Percentiles rank a stretch among this genome's conserved stretches.
Conservation (phyloP, 768 basidiomycete genomes). For the Collybia sordida region DNA sequence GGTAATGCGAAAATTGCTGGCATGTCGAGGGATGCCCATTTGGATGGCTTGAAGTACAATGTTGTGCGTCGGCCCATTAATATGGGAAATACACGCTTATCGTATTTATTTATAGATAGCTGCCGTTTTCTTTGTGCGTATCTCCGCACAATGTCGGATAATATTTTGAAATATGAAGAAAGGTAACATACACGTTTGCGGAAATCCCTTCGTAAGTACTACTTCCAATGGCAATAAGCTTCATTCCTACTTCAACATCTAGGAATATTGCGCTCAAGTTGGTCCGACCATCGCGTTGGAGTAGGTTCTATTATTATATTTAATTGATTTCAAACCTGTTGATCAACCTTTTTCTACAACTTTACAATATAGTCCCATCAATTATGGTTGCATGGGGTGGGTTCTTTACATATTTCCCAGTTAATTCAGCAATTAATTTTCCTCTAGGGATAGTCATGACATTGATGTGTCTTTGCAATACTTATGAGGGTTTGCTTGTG, state of each 20-base stretch:
- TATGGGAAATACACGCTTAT: background rate
- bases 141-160: background rate
- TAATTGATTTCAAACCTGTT: background rate
- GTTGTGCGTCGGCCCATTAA: conserved; percentile 19
- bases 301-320: conserved; percentile 12
- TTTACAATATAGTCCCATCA: conserved; percentile 24
- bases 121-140: conserved; percentile 31
- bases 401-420: background rate
- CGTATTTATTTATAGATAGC: conserved; percentile 21
- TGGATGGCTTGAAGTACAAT: conserved; percentile 32
- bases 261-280: conserved; percentile 32
- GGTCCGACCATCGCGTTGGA: conserved; percentile 27
- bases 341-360: background rate
- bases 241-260: background rate
- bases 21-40: conserved; percentile 25
- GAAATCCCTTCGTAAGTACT: conserved; percentile 30
- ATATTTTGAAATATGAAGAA: background rate
- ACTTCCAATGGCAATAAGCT: background rate
- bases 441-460: conserved; percentile 27
- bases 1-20: conserved; percentile 33
- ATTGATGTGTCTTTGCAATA: conserved; percentile 30
- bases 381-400: conserved; percentile 32
- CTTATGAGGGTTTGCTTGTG: conserved; percentile 27
- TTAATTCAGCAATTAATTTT: no score
- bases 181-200: conserved; percentile 31